Base-by-base conservation (phyloP, 2,329 filamentous ascomycete genomes). In the Cytospora schulzeri region DNA sequence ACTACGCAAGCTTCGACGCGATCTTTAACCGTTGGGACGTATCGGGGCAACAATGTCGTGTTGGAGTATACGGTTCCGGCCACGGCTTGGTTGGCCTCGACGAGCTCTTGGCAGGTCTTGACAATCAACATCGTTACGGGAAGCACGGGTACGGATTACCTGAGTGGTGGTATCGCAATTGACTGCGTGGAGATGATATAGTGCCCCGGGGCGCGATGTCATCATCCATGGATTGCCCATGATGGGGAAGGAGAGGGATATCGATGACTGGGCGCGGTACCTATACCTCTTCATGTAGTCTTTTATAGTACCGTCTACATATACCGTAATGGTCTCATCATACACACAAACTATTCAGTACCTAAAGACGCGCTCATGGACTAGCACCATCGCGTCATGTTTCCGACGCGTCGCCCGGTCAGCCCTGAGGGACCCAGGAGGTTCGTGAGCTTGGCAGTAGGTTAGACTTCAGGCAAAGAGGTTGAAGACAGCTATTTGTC, bases 11-110 rank as follows among this genome's bases (percentile, higher is more conserved):
- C 68, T 2, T 69, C 70, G 57, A 75, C 73, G 0, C 69, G 74
- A 33, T 73, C 72, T 62, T 62, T 75, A n/a, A 75, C 74, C 1
- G 71, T 73, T 6, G 73, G 73, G n/a, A 75, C 74, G 0, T 74
- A 75, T 51, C 69, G 73, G 8, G 73, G 70, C 1, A 75, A 73
- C 61, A 74, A 73, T 28, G 71, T 64, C 22, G 72, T 71, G 62
- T 63, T 74, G 17, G 71, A 73, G 22, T 74, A 67, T 31, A 65
- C 67, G 17, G 71, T 75, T 19, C 73, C 73, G 0, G 66, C 69
- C 4, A 67, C 66, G 41, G 73, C 73, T 0, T 74, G 73, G 66
- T 62, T 71, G 53, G 68, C 71, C 56, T 73, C 69, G 60, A 69
- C 73, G 0, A 64, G 63, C 52, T 70, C 71, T 55, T 75, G 69